Percentiles rank a stretch among this genome's conserved stretches.
Evolutionary conservation across 305 asterid species (phyloP).

Genomic region (Solanum chacoense): DNA sequence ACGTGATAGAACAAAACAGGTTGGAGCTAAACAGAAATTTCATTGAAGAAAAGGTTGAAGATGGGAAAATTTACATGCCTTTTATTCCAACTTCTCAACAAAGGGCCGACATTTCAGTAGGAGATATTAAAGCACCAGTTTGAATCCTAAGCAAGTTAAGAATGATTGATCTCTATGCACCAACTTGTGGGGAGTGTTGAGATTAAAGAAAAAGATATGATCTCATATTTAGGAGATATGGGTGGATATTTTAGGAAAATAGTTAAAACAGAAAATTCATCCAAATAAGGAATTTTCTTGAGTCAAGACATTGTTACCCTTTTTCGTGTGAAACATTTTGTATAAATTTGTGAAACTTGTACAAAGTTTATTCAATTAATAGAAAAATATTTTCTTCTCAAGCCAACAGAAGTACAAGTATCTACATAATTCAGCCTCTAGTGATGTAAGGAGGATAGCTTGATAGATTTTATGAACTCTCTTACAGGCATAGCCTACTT

Average conservation of each 20-base stretch:
- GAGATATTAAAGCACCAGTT: background rate
- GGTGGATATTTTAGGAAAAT: background rate
- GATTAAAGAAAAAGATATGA: background rate
- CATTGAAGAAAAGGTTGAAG: background rate
- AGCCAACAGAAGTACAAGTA: background rate
- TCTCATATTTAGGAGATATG: background rate
- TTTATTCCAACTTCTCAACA: background rate
- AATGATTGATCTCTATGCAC: background rate
- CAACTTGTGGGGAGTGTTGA: background rate
- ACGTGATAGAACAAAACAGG: background rate
- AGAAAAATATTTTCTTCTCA: background rate
- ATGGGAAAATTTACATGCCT: background rate
- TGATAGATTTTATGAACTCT: background rate
- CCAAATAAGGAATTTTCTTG: background rate
- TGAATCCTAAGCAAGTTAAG: background rate
- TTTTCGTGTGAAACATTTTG: background rate
- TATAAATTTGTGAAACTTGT: background rate
- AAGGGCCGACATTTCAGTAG: background rate
- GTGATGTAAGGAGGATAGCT: background rate
- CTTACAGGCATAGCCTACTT: background rate
- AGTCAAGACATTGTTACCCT: background rate
- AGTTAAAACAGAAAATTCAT: background rate
- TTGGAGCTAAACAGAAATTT: background rate
- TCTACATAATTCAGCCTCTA: background rate
- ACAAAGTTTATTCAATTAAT: too few species aligned